These are phyloP conservation scores for Lathyrus tuberosus DNA, from an alignment of 306 rosid species.

Conservation along the genomic window DNA sequence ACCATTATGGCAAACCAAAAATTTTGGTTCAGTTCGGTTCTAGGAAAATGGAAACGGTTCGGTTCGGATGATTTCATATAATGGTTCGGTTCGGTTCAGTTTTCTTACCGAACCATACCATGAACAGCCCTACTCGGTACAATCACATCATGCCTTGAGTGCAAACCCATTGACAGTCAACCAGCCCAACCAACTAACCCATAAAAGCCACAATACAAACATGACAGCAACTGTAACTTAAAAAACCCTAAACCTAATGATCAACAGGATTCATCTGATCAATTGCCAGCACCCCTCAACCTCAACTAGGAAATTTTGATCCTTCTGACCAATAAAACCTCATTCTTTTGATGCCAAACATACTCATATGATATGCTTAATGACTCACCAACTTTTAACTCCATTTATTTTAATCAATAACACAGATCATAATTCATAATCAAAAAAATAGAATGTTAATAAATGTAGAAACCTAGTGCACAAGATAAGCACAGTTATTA, in stretches of 20 bases:
- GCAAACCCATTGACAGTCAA: background rate
- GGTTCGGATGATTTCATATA: too few relatives aligned
- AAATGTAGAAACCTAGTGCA: background rate
- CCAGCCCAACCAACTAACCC: background rate
- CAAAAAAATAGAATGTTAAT: background rate
- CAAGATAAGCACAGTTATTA: background rate
- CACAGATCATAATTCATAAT: background rate
- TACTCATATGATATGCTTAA: background rate
- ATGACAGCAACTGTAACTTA: background rate
- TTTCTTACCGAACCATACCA: too few relatives aligned
- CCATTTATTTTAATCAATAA: slow-evolving; percentile 2
- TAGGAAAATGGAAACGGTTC: too few relatives aligned
- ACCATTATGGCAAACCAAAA: too few relatives aligned
- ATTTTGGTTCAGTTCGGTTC: too few relatives aligned
- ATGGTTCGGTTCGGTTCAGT: too few relatives aligned
- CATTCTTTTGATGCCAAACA: slow-evolving; percentile 1
- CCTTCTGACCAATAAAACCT: background rate
- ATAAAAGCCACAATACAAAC: slow-evolving; percentile 3
- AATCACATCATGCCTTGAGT: slow-evolving; percentile 1
- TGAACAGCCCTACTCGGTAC: too few relatives aligned
- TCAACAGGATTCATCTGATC: background rate
- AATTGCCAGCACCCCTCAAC: slow-evolving; percentile 8
- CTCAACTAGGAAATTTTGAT: background rate
- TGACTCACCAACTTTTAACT: slow-evolving; percentile 11
- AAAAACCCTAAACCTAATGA: slow-evolving; percentile 21